Conservation (phyloP, 2,329 filamentous ascomycete species). For the Beauveria varroae region DNA sequence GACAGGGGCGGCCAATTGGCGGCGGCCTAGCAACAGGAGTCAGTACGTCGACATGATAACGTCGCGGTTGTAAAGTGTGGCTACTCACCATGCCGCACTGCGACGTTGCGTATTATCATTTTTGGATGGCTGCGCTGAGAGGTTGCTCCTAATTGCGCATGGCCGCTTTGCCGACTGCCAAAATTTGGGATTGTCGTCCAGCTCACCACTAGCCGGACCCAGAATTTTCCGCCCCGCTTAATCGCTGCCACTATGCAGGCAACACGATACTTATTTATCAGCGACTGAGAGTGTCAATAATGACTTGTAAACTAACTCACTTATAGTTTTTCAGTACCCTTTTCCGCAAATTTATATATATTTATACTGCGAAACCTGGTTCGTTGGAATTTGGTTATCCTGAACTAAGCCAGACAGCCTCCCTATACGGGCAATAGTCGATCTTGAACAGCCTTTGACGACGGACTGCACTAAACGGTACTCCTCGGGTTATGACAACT, state of each 20-base stretch:
- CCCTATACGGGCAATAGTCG: not conserved
- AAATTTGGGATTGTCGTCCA: slow-evolving; percentile 9
- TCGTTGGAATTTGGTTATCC: too few species aligned
- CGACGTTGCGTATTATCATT: slow-evolving; percentile 51
- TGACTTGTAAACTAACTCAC: too few species aligned
- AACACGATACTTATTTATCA: too few species aligned
- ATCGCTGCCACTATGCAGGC: not conserved
- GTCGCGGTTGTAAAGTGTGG: not conserved
- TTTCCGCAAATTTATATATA: too few species aligned
- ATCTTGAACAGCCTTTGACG: too few species aligned
- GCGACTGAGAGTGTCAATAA: too few species aligned
- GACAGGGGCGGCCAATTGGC: slow-evolving; percentile 40
- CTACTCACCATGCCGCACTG: slow-evolving; percentile 46
- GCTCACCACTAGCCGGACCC: slow-evolving; percentile 3
- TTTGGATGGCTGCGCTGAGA: slow-evolving; percentile 15
- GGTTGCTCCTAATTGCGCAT: not conserved
- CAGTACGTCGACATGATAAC: slow-evolving; percentile 3
- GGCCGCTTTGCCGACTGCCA: not conserved
- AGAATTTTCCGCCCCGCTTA: slow-evolving; percentile 13
- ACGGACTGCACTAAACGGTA: too few species aligned
- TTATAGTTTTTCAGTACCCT: too few species aligned
- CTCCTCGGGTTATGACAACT: not conserved
- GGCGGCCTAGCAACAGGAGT: slow-evolving; percentile 36
- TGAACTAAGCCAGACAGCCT: not conserved
- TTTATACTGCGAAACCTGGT: too few species aligned